Evolutionary conservation across 805 yeast species (phyloP).

Genomic region (Candida xyloterini): DNA sequence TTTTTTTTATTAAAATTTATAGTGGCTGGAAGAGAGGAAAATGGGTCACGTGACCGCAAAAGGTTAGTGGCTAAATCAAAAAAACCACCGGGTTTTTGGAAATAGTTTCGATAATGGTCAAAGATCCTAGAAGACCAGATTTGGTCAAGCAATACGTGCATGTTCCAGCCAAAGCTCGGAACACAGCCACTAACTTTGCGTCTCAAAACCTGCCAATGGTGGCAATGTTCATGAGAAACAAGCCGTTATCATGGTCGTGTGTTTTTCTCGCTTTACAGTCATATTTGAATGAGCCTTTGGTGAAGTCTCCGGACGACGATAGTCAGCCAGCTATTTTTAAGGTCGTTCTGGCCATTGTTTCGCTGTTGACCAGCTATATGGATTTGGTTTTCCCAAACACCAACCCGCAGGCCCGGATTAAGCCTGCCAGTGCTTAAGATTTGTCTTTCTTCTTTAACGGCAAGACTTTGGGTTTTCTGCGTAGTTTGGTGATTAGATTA

Average conservation of each 20-base stretch:
- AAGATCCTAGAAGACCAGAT: constrained; percentile 32
- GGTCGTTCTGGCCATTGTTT: constrained; percentile 44
- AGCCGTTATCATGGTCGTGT: constrained; percentile 54
- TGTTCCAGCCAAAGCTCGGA: constrained; percentile 44
- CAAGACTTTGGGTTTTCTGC: constrained; percentile 49
- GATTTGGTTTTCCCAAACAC: constrained; percentile 49
- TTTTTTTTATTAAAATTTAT: no score
- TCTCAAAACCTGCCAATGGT: constrained; percentile 59
- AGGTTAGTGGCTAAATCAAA: background rate
- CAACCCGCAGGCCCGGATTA: constrained; percentile 31
- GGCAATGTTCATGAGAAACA: constrained; percentile 60
- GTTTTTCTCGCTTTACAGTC: constrained; percentile 51
- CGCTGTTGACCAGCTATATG: constrained; percentile 48
- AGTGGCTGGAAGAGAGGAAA: background rate
- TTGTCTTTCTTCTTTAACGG: constrained; percentile 26
- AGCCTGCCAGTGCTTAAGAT: background rate
- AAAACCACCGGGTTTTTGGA: background rate
- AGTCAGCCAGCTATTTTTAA: constrained; percentile 46
- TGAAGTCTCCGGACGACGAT: constrained; percentile 29
- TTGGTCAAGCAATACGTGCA: constrained; percentile 39
- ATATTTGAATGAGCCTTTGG: constrained; percentile 39
- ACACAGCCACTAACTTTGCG: constrained; percentile 44
- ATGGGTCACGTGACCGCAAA: constrained; percentile 2
- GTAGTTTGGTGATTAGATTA: constrained; percentile 53
- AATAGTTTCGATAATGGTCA: constrained; percentile 16